Percentiles rank a stretch among this genome's conserved stretches.
These are phyloP conservation scores for Chara braunii DNA, from an alignment of 139 green algal genomes.

Conservation along the genomic window DNA sequence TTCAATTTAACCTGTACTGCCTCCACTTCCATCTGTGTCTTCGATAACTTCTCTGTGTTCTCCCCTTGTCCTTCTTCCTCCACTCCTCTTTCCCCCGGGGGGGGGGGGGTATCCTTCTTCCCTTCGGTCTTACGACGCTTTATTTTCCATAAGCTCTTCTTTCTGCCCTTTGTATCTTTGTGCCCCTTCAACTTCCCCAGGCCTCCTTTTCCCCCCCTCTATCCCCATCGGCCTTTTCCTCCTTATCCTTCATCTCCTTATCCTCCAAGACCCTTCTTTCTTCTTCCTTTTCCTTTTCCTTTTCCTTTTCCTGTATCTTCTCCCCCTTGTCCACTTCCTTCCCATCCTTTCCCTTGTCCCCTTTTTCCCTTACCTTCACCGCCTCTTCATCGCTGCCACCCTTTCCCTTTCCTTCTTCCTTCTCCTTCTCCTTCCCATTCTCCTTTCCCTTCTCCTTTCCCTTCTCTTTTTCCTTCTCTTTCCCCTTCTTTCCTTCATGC, in stretches of 20 bases:
- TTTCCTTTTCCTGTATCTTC: neutral
- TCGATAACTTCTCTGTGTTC: neutral
- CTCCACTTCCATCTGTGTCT: neutral
- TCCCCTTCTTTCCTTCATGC: neutral
- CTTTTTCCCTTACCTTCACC: neutral
- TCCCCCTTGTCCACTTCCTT: neutral
- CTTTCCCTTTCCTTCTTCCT: neutral
- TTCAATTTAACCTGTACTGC: neutral
- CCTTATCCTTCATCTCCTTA: neutral
- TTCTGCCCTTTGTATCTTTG: neutral
- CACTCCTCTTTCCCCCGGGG: neutral
- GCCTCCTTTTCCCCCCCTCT: neutral
- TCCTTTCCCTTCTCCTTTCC: neutral
- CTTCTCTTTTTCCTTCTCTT: neutral
- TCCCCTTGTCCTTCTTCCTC: neutral
- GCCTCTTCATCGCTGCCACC: neutral
- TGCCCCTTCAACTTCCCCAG: neutral
- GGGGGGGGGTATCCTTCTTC: neutral
- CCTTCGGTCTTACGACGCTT: neutral
- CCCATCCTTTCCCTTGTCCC: neutral
- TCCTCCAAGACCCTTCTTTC: neutral
- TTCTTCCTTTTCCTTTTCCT: neutral
- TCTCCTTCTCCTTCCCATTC: neutral
- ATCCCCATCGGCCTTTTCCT: neutral
- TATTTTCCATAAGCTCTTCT: neutral